Evolutionary conservation across 805 yeast genomes (phyloP).

Genomic region (Candida vartiovaarae): DNA sequence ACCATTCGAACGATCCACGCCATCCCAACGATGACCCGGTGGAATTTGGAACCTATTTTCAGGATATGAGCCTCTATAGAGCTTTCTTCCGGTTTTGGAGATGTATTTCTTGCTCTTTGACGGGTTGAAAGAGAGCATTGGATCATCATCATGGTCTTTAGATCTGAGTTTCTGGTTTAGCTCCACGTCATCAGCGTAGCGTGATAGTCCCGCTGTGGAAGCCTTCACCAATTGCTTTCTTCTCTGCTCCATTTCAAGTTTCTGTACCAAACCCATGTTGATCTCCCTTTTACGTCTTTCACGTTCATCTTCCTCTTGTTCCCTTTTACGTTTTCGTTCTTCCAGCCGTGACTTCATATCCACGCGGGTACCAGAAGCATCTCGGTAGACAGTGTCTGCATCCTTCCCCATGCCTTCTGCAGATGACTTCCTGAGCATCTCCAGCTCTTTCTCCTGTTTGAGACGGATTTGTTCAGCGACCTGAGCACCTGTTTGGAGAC

Average conservation of each 20-base stretch:
- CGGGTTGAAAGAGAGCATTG: conserved; percentile 43
- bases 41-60: conserved; percentile 67
- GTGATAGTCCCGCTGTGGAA: conserved; percentile 21
- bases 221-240: conserved; percentile 25
- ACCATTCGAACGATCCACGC: conserved; percentile 84
- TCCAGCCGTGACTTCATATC: conserved; percentile 29
- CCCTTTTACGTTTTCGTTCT: conserved; percentile 22
- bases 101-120: conserved; percentile 18
- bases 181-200: conserved; percentile 32
- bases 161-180: conserved; percentile 28
- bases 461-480: conserved; percentile 30
- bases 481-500: conserved; percentile 41
- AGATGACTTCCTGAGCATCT: conserved; percentile 10
- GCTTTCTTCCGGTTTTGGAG: conserved; percentile 41
- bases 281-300: conserved; percentile 22
- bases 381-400: conserved; percentile 48
- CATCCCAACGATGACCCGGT: conserved; percentile 90
- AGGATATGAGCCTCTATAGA: conserved; percentile 48
- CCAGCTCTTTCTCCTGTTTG: conserved; percentile 23
- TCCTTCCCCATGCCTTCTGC: conserved; percentile 9
- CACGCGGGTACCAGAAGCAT: conserved; percentile 48
- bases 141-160: conserved; percentile 51
- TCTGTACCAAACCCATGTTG: conserved; percentile 35
- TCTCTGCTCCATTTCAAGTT: conserved; percentile 30
- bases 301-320: conserved; percentile 24